phyloP scores from a whole-genome alignment of 768 basidiomycete species.

The Termitomyces sp. region DNA sequence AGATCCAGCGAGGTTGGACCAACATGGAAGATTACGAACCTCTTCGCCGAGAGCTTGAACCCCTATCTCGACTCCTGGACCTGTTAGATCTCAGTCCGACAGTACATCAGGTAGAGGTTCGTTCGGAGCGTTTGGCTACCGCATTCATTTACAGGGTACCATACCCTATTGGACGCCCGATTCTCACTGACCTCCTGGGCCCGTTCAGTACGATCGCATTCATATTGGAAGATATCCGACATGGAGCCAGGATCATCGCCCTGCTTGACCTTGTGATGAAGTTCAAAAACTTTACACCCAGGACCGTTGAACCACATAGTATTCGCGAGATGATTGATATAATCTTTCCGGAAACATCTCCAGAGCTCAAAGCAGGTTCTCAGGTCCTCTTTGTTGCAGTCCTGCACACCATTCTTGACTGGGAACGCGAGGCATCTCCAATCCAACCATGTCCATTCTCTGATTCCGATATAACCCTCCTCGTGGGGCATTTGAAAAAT shows the following conservation, averaged over 20 bases:
- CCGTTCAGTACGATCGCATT: conserved; percentile 6
- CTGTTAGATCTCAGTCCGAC: background rate
- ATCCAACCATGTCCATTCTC: conserved; percentile 3
- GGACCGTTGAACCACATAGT: background rate
- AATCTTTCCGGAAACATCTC: background rate
- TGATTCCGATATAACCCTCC: conserved; percentile 2
- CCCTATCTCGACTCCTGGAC: background rate
- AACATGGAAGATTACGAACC: background rate
- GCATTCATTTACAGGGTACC: background rate
- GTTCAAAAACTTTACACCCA: conserved; percentile 6
- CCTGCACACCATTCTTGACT: conserved; percentile 5
- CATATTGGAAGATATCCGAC: conserved; percentile 4
- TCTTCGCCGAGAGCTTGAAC: conserved; percentile 8
- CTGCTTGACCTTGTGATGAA: conserved; percentile 3
- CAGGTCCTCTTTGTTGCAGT: conserved; percentile 4
- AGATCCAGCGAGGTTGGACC: background rate
- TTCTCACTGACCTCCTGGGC: conserved; percentile 4
- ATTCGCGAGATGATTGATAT: conserved; percentile 3
- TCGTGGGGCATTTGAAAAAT: background rate
- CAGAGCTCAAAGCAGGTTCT: background rate
- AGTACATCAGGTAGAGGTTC: background rate
- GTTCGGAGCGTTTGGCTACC: background rate
- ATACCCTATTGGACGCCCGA: background rate
- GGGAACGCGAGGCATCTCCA: background rate
- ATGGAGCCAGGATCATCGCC: background rate